A percentile compares a stretch with the other conserved stretches of the same genome.
Evolutionary conservation across 176 grass and related monocot species (phyloP).

Genomic region (Cocos nucifera): DNA sequence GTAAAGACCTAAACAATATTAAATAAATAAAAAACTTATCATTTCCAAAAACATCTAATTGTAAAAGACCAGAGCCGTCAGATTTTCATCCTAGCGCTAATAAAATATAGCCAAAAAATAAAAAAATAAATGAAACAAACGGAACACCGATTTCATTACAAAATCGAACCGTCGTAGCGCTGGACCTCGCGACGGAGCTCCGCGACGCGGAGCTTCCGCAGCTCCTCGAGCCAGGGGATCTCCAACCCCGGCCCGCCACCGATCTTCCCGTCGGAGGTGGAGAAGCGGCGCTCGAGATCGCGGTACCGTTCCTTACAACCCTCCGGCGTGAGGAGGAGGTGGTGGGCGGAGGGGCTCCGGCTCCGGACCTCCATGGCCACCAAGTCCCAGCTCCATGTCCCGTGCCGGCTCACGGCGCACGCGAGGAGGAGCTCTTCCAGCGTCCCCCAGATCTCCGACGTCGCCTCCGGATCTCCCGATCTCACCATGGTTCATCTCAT

Average conservation of each 20-base stretch:
- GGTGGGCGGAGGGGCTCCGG: slow-evolving; percentile 20
- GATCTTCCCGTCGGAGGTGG: background rate
- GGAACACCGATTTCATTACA: slow-evolving; percentile 33
- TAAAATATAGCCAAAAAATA: slow-evolving; percentile 5
- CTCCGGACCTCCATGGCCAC: slow-evolving; percentile 66
- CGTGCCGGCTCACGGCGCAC: slow-evolving; percentile 59
- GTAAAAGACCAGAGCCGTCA: background rate
- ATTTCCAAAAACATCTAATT: background rate
- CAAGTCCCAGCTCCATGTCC: slow-evolving; percentile 54
- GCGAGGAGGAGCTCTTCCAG: slow-evolving; percentile 77
- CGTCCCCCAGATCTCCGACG: slow-evolving; percentile 76
- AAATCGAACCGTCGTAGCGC: slow-evolving; percentile 71
- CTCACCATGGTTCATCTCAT: background rate
- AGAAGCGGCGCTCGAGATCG: slow-evolving; percentile 58
- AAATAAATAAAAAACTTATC: background rate
- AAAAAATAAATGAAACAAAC: background rate
- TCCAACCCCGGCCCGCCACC: slow-evolving; percentile 19
- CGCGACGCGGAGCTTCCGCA: slow-evolving; percentile 61
- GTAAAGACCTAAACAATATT: slow-evolving; percentile 55
- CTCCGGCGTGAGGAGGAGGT: slow-evolving; percentile 24
- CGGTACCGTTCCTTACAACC: slow-evolving; percentile 38
- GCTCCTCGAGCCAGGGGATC: slow-evolving; percentile 54
- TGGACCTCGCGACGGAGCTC: slow-evolving; percentile 85
- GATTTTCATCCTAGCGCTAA: slow-evolving; percentile 24
- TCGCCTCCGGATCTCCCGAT: slow-evolving; percentile 51